Conservation (phyloP, 106 monocot genomes). For the Gastrodia elata region DNA sequence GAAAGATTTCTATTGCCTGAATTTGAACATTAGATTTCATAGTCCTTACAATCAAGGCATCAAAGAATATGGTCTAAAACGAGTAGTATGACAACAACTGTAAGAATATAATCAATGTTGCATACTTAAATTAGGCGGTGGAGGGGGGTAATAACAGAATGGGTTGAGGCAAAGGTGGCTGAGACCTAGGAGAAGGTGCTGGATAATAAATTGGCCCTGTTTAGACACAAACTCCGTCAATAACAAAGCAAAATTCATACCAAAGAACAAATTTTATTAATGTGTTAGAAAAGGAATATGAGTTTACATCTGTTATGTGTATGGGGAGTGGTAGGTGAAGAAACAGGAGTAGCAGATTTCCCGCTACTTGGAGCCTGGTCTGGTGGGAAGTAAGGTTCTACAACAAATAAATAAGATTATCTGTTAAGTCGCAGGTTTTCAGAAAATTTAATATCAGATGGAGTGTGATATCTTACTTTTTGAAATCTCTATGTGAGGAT, state of each 20-base stretch:
- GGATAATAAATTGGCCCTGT: slow-evolving; percentile 44
- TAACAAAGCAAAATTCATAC: not conserved
- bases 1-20: not conserved
- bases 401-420: slow-evolving; percentile 3
- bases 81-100: not conserved
- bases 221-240: not conserved
- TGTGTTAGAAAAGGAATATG: not conserved
- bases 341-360: slow-evolving; percentile 19
- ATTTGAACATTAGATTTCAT: slow-evolving; percentile 1
- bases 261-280: slow-evolving; percentile 3
- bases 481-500: slow-evolving; percentile 8
- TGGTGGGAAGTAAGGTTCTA: slow-evolving; percentile 34
- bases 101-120: not conserved
- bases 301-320: slow-evolving; percentile 15
- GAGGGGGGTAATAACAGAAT: not conserved
- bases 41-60: not conserved
- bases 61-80: not conserved
- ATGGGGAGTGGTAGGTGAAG: slow-evolving; percentile 18
- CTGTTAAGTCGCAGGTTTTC: not conserved
- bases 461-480: slow-evolving; percentile 4
- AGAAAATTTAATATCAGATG: not conserved
- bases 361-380: slow-evolving; percentile 9
- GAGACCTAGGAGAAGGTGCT: slow-evolving; percentile 31
- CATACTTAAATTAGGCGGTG: slow-evolving; percentile 10
- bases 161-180: slow-evolving; percentile 26